Evolutionary conservation across 2,329 filamentous ascomycete genomes (phyloP), one percentile per base, ranked within the genome.

Genomic region (Orbilia blumenaviensis): DNA sequence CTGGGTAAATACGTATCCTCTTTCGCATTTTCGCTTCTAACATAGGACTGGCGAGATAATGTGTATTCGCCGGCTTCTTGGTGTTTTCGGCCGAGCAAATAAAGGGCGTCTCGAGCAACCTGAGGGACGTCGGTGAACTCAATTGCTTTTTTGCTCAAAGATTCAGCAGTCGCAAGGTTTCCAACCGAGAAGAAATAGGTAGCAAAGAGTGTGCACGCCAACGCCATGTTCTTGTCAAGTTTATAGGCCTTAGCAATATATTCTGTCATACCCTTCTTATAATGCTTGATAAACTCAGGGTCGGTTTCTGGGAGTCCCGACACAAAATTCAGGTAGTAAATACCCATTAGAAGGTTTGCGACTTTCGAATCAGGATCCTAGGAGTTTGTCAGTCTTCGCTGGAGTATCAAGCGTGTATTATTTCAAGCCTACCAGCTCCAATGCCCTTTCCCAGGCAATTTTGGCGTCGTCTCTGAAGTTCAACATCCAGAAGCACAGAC

Each of bases 41-140:
- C 89, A 83, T 99, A 99, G 83, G 91, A 96, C 80, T 97, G 92
- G 18, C 88, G 89, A 1, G 95, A 94, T 68, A 89, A 90, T 18
- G 90, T 86, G 5, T 88, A 84, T 71, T 97, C 90, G 44, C 91
- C 91, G 71, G 89, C 88, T 79, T 93, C 92, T 81, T 99, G 95
- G 78, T 94, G 92, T 82, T 96, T 97, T 76, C 94, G 88, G 27
- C 93, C 95, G 42, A 98, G 88, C 7, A 98, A 84, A 83, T 97
- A 99, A 94, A 94, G 98, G 36, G 95, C 96, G 82, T 99, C 96
- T 83, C 94, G 97, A 23, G 94, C 94, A 82, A 98, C 93, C 2
- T 94, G 92, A 82, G 97, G 97, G 79, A 98, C 92, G 81, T 99
- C 95, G 1, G 95, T 98, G 80, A 92, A 91, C 81, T 97, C 93